Conservation (phyloP, 306 rosid genomes). For the Vicia villosa region DNA sequence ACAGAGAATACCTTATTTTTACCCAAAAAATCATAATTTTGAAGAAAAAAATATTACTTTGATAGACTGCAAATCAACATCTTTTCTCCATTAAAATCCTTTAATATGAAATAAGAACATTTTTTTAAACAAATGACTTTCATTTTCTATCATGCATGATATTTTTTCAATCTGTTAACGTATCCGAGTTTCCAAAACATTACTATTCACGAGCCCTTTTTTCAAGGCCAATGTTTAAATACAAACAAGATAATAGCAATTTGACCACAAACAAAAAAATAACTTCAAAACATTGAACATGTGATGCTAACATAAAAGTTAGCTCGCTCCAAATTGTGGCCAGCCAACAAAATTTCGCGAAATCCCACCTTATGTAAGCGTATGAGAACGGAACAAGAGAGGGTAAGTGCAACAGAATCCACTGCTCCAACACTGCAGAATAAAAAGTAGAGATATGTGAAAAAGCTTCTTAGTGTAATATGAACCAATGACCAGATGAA, state of each 20-base stretch:
- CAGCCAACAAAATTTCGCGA: background rate
- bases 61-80: no score
- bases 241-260: background rate
- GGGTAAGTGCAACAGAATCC: constrained; percentile 97
- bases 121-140: no score
- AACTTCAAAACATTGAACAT: constrained; percentile 6
- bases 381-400: constrained; percentile 75
- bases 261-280: background rate
- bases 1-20: no score
- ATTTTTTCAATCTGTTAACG: background rate
- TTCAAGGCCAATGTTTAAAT: constrained; percentile 1
- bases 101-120: no score
- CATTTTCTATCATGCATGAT: background rate
- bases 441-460: background rate
- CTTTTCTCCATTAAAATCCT: no score
- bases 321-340: constrained; percentile 13
- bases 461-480: constrained; percentile 21
- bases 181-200: background rate
- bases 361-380: constrained; percentile 45
- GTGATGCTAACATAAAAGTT: constrained; percentile 21
- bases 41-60: no score
- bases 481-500: constrained; percentile 11
- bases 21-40: no score
- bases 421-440: constrained; percentile 92
- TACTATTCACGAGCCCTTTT: background rate